A percentile compares a stretch with the other conserved stretches of the same genome.
phyloP scores from a whole-genome alignment of 192 early-diverging fungal species.

The Glomus cerebriforme region DNA sequence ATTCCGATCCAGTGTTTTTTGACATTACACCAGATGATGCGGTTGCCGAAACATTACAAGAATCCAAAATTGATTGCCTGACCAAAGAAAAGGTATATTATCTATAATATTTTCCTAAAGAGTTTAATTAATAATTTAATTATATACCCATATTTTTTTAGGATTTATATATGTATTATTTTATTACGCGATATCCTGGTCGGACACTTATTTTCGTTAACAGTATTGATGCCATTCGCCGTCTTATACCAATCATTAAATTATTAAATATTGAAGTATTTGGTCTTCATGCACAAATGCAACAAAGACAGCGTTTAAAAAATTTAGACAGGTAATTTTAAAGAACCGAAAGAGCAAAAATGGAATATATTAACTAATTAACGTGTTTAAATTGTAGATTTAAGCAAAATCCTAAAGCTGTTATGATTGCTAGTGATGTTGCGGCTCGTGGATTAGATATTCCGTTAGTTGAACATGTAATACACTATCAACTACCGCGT shows the following conservation, averaged over 20 bases:
- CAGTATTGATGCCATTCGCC: conserved; percentile 89
- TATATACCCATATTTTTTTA: background rate
- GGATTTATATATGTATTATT: conserved; percentile 85
- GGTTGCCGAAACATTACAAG: conserved; percentile 71
- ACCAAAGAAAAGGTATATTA: conserved; percentile 64
- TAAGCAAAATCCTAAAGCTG: conserved; percentile 66
- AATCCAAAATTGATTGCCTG: conserved; percentile 87
- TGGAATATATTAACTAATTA: background rate
- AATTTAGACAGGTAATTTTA: conserved; percentile 73
- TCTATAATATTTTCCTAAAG: background rate
- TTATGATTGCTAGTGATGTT: conserved; percentile 94
- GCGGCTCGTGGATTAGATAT: conserved; percentile 97
- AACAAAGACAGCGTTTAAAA: conserved; percentile 92
- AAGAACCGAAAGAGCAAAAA: background rate
- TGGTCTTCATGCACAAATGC: conserved; percentile 94
- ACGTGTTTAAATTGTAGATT: conserved; percentile 50
- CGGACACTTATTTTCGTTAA: conserved; percentile 96
- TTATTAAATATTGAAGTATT: conserved; percentile 73
- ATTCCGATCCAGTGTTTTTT: conserved; percentile 73
- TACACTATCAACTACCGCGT: conserved; percentile 94
- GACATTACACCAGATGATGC: conserved; percentile 67
- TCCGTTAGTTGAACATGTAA: conserved; percentile 86
- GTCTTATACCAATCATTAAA: conserved; percentile 82
- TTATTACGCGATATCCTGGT: conserved; percentile 81
- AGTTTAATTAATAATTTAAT: no score